Evolutionary conservation across 306 rosid species (phyloP), one percentile per base, ranked within the genome.

Genomic region (Abrus pulchellus): DNA sequence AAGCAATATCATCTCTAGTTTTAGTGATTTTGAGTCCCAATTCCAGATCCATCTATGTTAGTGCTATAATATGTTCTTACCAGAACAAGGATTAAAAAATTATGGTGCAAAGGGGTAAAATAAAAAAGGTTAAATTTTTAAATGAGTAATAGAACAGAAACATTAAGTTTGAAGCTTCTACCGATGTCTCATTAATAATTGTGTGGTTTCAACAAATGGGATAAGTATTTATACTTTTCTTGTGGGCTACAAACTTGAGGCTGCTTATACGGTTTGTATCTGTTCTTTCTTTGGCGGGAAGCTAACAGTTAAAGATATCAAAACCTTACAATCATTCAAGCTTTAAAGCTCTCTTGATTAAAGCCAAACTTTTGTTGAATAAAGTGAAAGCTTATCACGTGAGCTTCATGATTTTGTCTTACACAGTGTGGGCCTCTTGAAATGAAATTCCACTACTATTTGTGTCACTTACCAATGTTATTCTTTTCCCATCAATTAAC

Each of bases 11-110:
- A 60, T 85, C 90, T 62, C 53, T 78, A 70, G 84, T 85, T 72
- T 81, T 76, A 12, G 87, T 92, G 88, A 92, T 77, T 78, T 91
- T 91, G 82, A 92, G 89, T 56, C 90, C 97, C 29, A 92, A 73
- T 83, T 90, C 94, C 3, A 90, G 76, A 78, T 87, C 95, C 98
- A 94, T 94, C 33, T 56, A 38, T 56, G 41, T 61, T 71, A 68
- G 52, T 80, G 11, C 43, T 64, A 28, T 65, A 34, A 29, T 78
- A 4, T 55, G 67, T 72, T 76, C 65, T 74, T 77, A 68, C 12
- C 5, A 62, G 68, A 69, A 61, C 34, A 45, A 69, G 50, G 59
- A 55, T 45, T 28, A 7, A 72, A 56, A 79, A 29, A 30, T 52
- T 45, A 55, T 68, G 60, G 72, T 74, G 63, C 57, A 20, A 3